Evolutionary conservation across 2,329 filamentous ascomycete genomes (phyloP), one percentile per base, ranked within the genome.

Genomic region (Microdochium bolleyi): DNA sequence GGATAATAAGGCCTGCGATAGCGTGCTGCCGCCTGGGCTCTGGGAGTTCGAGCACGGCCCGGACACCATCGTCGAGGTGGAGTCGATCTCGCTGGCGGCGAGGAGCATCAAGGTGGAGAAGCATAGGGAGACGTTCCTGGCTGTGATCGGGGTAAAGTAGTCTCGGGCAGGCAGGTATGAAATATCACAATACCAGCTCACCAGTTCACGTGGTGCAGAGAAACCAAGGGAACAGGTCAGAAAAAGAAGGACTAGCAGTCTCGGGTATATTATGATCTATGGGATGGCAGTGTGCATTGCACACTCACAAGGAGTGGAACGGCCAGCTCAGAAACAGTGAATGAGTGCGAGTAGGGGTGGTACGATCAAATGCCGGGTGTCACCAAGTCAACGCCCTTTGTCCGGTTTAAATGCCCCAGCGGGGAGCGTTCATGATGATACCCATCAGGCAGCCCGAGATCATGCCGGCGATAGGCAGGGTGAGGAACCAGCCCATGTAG

Each of bases 391-490:
- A n/a, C n/a, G n/a, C n/a, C n/a, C n/a, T n/a, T n/a, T n/a, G n/a
- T n/a, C 14, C 24, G 11, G n/a, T 11, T 22, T 22, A 11, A 5
- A 24, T 7, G 5, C 65, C 65, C 72, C 72, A 79, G 54, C 72
- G 74, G 48, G 83, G 83, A 49, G 83, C 77, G 57, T 85, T 82
- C 56, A 84, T 74, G 54, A 85, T 73, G 52, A 86, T 75, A 2
- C 75, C 83, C 79, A 84, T 85, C 48, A 85, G 65, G 50, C 76
- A 73, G 9, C 83, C 83, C 3, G 77, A 78, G 41, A 85, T 72
- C 27, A 81, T 70, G 44, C 78, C 82, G 9, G 82, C 72, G 24
- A 70, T 61, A 3, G 82, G 82, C 14, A 85, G 74, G 1, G 82
- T 85, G 56, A 82, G 74, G 62, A 84, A 70, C 82, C 81, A 85